These are phyloP conservation scores for Colletotrichum sp. DNA, from an alignment of 2,329 filamentous ascomycete species.

Conservation along the genomic window DNA sequence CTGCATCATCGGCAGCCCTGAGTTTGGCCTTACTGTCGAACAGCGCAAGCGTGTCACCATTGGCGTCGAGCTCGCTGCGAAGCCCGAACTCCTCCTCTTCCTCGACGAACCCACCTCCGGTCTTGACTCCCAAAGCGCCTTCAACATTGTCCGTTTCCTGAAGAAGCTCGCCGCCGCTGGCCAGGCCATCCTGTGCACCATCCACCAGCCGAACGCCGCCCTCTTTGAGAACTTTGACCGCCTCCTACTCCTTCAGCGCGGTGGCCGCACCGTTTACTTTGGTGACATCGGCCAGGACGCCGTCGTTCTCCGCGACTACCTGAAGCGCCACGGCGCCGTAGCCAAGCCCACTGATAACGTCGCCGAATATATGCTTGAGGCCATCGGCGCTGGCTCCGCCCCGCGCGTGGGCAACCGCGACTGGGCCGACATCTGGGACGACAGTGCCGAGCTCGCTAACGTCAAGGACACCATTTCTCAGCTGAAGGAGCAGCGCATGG, in stretches of 20 bases:
- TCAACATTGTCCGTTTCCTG: slow-evolving; percentile 80
- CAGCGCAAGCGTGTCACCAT: slow-evolving; percentile 83
- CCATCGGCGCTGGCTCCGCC: slow-evolving; percentile 76
- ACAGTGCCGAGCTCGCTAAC: slow-evolving; percentile 71
- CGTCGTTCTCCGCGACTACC: slow-evolving; percentile 68
- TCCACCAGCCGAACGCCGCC: slow-evolving; percentile 86
- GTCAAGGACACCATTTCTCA: slow-evolving; percentile 70
- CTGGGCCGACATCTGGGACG: slow-evolving; percentile 81
- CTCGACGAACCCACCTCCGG: slow-evolving; percentile 81
- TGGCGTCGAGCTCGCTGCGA: slow-evolving; percentile 86
- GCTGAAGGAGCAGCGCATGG: slow-evolving; percentile 66
- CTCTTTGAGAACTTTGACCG: slow-evolving; percentile 90
- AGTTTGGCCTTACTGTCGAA: slow-evolving; percentile 74
- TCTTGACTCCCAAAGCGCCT: slow-evolving; percentile 74
- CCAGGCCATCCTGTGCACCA: slow-evolving; percentile 89
- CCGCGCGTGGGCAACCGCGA: slow-evolving; percentile 76
- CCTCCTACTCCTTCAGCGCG: slow-evolving; percentile 77
- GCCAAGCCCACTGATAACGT: slow-evolving; percentile 61
- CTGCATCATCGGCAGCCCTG: slow-evolving; percentile 61
- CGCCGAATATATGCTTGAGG: slow-evolving; percentile 85
- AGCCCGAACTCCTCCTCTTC: slow-evolving; percentile 78
- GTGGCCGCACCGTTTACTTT: slow-evolving; percentile 85
- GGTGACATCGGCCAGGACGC: slow-evolving; percentile 83
- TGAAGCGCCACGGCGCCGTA: slow-evolving; percentile 65
- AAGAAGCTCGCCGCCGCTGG: slow-evolving; percentile 79